These are phyloP conservation scores for Trichoderma citrinoviride DNA, from an alignment of 2,329 filamentous ascomycete species.

Conservation along the genomic window DNA sequence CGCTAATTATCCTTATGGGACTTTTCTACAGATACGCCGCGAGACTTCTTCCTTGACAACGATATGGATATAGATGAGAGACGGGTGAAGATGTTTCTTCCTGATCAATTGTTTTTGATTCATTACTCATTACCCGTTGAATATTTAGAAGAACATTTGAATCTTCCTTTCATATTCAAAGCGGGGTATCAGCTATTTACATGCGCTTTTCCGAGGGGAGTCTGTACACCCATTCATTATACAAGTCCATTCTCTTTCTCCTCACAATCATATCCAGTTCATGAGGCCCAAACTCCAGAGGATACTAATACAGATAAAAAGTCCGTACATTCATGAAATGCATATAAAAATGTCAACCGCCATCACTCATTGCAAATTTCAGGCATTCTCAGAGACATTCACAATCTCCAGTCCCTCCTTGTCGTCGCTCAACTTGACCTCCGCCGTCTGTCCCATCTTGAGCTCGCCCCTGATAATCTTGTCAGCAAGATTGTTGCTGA, in stretches of 20 bases:
- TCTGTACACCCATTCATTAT: background rate
- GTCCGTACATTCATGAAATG: background rate
- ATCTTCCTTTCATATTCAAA: background rate
- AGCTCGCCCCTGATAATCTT: conserved; percentile 86
- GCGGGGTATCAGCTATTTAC: conserved; percentile 20
- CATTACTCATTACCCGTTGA: too few relatives aligned
- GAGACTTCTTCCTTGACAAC: too few relatives aligned
- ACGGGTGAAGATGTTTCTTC: too few relatives aligned
- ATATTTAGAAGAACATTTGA: background rate
- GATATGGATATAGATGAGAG: too few relatives aligned
- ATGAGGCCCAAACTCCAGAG: background rate
- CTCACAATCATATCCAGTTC: background rate
- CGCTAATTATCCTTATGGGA: background rate
- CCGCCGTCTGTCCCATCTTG: conserved; percentile 69
- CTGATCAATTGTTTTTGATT: too few relatives aligned
- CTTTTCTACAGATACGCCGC: too few relatives aligned
- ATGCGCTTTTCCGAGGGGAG: conserved; percentile 14
- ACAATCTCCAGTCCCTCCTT: conserved; percentile 55
- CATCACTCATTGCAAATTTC: background rate
- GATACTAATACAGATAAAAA: background rate
- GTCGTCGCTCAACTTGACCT: conserved; percentile 65
- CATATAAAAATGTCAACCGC: background rate
- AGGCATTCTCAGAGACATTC: conserved; percentile 23
- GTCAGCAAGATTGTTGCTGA: conserved; percentile 84
- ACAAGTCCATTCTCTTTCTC: conserved; percentile 9